Evolutionary conservation across 495 filamentous ascomycete genomes (phyloP).

Genomic region (Geoglossum glabrum): DNA sequence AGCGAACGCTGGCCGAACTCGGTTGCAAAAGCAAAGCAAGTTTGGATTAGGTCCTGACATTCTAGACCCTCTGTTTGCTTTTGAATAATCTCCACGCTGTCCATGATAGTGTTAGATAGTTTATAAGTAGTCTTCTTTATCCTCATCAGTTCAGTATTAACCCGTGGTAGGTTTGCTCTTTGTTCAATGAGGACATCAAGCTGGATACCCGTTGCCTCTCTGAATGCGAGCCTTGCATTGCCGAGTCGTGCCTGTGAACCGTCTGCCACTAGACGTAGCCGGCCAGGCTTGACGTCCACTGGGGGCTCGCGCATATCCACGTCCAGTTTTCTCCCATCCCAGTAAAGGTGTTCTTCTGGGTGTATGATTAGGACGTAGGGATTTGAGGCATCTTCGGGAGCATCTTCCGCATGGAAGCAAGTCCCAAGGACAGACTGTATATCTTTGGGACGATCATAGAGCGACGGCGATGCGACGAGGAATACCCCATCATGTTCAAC

Average conservation of each 20-base stretch:
- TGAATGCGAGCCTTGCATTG: conserved; percentile 56
- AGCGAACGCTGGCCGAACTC: conserved; percentile 92
- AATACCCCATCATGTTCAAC: conserved; percentile 56
- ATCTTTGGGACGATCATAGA: conserved; percentile 53
- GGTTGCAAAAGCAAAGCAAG: conserved; percentile 96
- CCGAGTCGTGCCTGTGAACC: conserved; percentile 61
- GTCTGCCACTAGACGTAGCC: conserved; percentile 76
- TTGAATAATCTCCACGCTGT: conserved; percentile 83
- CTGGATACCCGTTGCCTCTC: conserved; percentile 55
- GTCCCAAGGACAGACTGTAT: conserved; percentile 74
- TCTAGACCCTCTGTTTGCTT: conserved; percentile 66
- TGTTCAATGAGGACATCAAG: conserved; percentile 80
- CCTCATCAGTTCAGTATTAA: conserved; percentile 77
- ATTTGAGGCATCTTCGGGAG: conserved; percentile 43
- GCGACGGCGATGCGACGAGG: conserved; percentile 63
- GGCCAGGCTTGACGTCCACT: conserved; percentile 68
- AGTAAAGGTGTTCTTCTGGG: conserved; percentile 57
- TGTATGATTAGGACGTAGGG: conserved; percentile 74
- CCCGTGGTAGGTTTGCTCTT: conserved; percentile 77
- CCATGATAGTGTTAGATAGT: conserved; percentile 97
- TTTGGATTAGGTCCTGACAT: conserved; percentile 90
- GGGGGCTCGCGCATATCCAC: conserved; percentile 53
- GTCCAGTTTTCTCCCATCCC: conserved; percentile 61
- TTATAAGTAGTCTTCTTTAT: conserved; percentile 94
- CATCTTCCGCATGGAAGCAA: conserved; percentile 61